Evolutionary conservation across 164 flowering plant species (phyloP), one percentile per base, ranked within the genome.

Genomic region (Umbilicus rupestris): DNA sequence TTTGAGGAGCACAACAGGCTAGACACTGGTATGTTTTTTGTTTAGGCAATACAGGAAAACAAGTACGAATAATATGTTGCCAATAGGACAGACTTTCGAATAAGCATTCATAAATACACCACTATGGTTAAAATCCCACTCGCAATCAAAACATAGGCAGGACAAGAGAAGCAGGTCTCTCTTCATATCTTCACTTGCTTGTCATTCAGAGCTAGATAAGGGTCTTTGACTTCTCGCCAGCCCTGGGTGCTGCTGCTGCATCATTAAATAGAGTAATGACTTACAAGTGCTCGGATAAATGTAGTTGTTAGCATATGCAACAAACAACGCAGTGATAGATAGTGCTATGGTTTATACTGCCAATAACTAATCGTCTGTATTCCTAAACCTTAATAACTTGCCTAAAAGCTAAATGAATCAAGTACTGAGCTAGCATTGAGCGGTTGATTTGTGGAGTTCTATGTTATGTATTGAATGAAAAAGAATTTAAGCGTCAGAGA

Each of bases 181-280:
- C 33, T 5, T 6, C 60, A n/a, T 55, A 28, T 55, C 33, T 67
- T 55, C 66, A 52, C 59, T 30, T 17, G 41, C 39, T 8, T 58
- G 30, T 8, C 3, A 7, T 42, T 16, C 3, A 49, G 9, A 20
- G 33, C 80, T 82, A 83, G 77, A 77, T 76, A n/a, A 75, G 73
- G 64, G 72, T 79, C 71, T 80, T 85, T 83, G 83, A 80, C 68
- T 84, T 84, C 79, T 84, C 86, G 83, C 79, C 82, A 62, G 89
- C 87, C 68, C 89, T 80, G 16, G 90, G 89, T 16, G 94, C 90
- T 84, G 83, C 77, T 22, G 58, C 60, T 55, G 60, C 33, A 55
- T 26, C 31, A 55, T 14, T 12, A 55, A 55, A 28, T 75, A 71
- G 15, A 70, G 66, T 17, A 28, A 68, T 26, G 71, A n/a, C 4